These are phyloP conservation scores for Crithidia acanthocephali DNA, from an alignment of 208 protist genomes.

Conservation along the genomic window DNA sequence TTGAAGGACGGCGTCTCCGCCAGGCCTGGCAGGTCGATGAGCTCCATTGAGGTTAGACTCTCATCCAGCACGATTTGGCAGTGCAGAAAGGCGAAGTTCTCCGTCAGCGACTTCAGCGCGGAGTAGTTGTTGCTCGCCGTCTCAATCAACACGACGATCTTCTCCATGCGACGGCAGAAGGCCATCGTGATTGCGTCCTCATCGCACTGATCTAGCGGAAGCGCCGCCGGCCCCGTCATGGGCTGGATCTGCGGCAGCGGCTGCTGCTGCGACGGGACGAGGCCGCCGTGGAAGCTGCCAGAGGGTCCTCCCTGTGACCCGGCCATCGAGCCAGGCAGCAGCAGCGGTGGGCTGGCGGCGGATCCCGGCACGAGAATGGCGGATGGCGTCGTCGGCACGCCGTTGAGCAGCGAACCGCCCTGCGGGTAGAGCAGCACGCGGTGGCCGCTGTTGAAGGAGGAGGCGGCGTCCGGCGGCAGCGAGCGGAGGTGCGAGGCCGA, in stretches of 20 bases:
- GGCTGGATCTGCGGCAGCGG: neutral
- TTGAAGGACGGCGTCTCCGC: conserved; percentile 30
- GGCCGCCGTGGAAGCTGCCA: neutral
- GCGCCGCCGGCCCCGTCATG: neutral
- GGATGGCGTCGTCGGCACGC: neutral
- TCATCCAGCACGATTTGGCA: conserved; percentile 68
- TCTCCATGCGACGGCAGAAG: conserved; percentile 58
- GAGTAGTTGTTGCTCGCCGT: conserved; percentile 81
- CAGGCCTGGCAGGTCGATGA: conserved; percentile 46
- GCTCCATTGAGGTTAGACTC: conserved; percentile 37
- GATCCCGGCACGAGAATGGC: conserved; percentile 10
- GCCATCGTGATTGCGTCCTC: conserved; percentile 54
- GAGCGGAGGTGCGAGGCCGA: conserved; percentile 7
- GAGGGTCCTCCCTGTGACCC: conserved; percentile 1
- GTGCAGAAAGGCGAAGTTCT: conserved; percentile 88
- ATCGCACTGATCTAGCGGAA: conserved; percentile 34
- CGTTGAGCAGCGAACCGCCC: conserved; percentile 8
- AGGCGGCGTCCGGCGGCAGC: neutral
- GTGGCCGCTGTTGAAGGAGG: neutral
- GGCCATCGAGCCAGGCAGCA: conserved; percentile 11
- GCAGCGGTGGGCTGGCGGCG: conserved; percentile 8
- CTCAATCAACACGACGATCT: conserved; percentile 45
- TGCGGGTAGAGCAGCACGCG: conserved; percentile 11
- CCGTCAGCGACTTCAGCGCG: conserved; percentile 77
- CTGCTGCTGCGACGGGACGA: neutral